Evolutionary conservation across 352 stramenopile species (phyloP), one percentile per base, ranked within the genome.

Genomic region (Phytophthora palmivora): DNA sequence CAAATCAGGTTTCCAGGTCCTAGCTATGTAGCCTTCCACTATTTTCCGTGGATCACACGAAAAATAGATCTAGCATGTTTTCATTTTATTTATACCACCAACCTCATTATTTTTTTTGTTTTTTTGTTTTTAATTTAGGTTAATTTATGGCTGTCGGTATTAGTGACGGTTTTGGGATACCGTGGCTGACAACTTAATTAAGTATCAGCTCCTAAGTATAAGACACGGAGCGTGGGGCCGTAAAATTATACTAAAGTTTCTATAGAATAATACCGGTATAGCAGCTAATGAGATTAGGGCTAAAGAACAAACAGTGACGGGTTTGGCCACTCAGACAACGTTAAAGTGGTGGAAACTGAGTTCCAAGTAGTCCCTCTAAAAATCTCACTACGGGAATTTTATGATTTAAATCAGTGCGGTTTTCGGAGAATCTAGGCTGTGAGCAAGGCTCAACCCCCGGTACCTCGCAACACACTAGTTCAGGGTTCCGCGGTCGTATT

Each of bases 161-260:
- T 43, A n/a, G 24, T n/a, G 37, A 43, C 37, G 37, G 37, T 43
- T 24, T 43, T 43, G 37, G 37, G 37, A 43, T 43, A 12, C 18
- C 18, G n/a, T 43, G n/a, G 18, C 37, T 43, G 37, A 43, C 37
- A 34, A 34, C 30, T 34, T 12, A 34, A 7, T 34, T 34, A 12
- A 34, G 30, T 34, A 34, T 34, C 30, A 34, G 30, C 30, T 34
- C 30, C 30, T 34, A 34, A 34, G 30, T 34, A 34, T 34, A 11
- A 34, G 30, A 9, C 30, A 34, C 7, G 30, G 30, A 34, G 30
- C 30, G 30, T 34, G 30, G 30, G 30, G 30, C 30, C 11, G 30
- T 10, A 34, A 34, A 34, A 14, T 34, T 9, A 34, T 34, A 34
- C 30, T 34, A 34, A 34, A 12, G 7, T 34, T 34, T 34, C 4